Base-by-base conservation (phyloP, 139 green algal genomes). In the Chlamydomonas eustigma region DNA sequence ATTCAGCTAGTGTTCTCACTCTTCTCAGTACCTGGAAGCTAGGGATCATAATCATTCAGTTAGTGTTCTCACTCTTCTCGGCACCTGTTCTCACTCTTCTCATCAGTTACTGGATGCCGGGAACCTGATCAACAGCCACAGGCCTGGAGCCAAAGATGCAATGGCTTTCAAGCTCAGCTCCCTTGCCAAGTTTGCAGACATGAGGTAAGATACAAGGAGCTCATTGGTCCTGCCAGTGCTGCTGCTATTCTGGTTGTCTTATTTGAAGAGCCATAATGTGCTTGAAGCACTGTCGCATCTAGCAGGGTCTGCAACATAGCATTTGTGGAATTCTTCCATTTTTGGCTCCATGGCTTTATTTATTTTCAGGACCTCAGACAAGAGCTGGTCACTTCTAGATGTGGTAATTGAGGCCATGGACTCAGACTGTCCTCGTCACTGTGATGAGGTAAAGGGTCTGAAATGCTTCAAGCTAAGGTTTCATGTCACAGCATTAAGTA, bases 361-460 rank as follows among this genome's bases (percentile, higher is more conserved):
- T 24, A 22, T 3, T 2, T 22, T 25, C 31, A 73, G 71, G 4
- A 51, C 71, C 1, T 6, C 50, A 22, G 71, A 77, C 71, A 77
- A 77, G 71, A 24, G n/a, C 5, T 50, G 44, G 50, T 77, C 71
- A 1, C 50, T 77, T 31, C 50, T 77, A 50, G 71, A 77, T 31
- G 71, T 66, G 3, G 71, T 77, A 51, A 33, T 77, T 30, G 71
- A 77, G 71, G 71, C 44, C 24, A 22, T 77, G 28, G 71, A 77
- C 32, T 34, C 51, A 2, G 71, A 70, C 2, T 37, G 30, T 22
- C 58, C 58, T 37, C 58, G 58, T 18, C 28, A 70, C 58, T 37
- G 25, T 70, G 25, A 70, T 70, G 44, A 58, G 44, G 44, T 58
- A n/a, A 63, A 30, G 24, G 18, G 24, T 63, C 50, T 24, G 24